A percentile compares a stretch with the other conserved stretches of the same genome.
Evolutionary conservation across 176 grass and related monocot genomes (phyloP).

Genomic region (Pontederia crassipes): DNA sequence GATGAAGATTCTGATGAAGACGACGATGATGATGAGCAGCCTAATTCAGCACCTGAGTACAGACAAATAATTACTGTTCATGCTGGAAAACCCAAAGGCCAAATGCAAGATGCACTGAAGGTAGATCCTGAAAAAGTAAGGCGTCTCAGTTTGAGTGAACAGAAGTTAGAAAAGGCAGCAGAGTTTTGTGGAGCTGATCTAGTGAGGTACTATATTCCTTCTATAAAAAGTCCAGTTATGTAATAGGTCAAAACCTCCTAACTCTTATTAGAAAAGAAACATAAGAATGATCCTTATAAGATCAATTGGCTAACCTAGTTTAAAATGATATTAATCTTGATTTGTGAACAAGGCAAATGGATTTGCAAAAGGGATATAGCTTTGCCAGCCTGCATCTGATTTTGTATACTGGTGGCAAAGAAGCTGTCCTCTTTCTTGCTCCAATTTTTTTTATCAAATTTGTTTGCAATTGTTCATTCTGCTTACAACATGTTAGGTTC

Average conservation of each 20-base stretch:
- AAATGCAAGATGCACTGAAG: slow-evolving; percentile 37
- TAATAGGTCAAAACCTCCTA: no score
- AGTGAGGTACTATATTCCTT: slow-evolving; percentile 26
- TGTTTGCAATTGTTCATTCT: background rate
- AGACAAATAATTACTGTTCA: slow-evolving; percentile 47
- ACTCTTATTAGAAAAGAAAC: no score
- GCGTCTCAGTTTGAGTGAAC: slow-evolving; percentile 58
- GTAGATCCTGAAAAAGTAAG: slow-evolving; percentile 39
- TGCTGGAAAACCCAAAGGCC: slow-evolving; percentile 51
- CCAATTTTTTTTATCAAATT: background rate
- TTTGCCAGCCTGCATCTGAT: no score
- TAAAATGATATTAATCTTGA: no score
- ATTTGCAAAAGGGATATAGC: no score
- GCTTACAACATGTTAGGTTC: slow-evolving; percentile 1
- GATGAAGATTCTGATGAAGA: slow-evolving; percentile 27
- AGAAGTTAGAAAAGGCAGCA: slow-evolving; percentile 47
- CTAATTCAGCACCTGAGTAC: slow-evolving; percentile 34
- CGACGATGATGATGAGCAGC: slow-evolving; percentile 21
- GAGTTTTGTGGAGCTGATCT: slow-evolving; percentile 38
- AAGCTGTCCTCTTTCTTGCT: background rate
- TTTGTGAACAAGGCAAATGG: no score
- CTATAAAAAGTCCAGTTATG: background rate
- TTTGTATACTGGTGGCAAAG: background rate
- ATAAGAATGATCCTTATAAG: no score
- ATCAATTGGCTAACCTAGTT: no score